Percentiles rank a stretch among this genome's conserved stretches.
Evolutionary conservation across 768 basidiomycete genomes (phyloP).

Genomic region (Leccinum variicolor): DNA sequence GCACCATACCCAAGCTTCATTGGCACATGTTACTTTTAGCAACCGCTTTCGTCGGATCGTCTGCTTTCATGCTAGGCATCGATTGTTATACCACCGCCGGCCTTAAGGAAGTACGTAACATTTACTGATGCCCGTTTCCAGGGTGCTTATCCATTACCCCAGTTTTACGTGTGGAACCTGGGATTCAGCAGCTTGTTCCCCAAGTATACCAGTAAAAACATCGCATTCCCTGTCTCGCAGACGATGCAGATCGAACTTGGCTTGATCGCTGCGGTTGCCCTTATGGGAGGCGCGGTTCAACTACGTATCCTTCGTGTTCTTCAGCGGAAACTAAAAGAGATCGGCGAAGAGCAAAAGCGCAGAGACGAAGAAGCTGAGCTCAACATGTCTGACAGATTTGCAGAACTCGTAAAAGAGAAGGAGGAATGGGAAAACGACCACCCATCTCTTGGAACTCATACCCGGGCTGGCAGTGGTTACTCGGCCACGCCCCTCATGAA

Average conservation of each 20-base stretch:
- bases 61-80: constrained; percentile 87
- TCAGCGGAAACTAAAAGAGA: constrained; percentile 75
- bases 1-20: constrained; percentile 83
- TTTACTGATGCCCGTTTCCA: not conserved
- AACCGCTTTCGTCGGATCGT: constrained; percentile 87
- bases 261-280: constrained; percentile 74
- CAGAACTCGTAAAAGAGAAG: constrained; percentile 61
- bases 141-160: constrained; percentile 13
- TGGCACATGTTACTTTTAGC: constrained; percentile 83
- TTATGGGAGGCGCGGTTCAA: constrained; percentile 90
- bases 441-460: constrained; percentile 58
- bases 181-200: constrained; percentile 82
- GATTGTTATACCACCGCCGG: constrained; percentile 92
- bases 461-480: constrained; percentile 57
- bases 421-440: constrained; percentile 88
- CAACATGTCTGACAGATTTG: constrained; percentile 68
- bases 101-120: constrained; percentile 75
- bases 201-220: constrained; percentile 62
- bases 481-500: constrained; percentile 68
- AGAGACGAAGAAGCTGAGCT: constrained; percentile 75
- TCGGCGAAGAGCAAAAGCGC: constrained; percentile 67
- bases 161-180: constrained; percentile 97
- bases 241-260: constrained; percentile 94
- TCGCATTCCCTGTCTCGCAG: constrained; percentile 80
- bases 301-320: constrained; percentile 81